These are phyloP conservation scores for Rhizophora apiculata DNA, from an alignment of 345 rosid genomes.

Conservation along the genomic window DNA sequence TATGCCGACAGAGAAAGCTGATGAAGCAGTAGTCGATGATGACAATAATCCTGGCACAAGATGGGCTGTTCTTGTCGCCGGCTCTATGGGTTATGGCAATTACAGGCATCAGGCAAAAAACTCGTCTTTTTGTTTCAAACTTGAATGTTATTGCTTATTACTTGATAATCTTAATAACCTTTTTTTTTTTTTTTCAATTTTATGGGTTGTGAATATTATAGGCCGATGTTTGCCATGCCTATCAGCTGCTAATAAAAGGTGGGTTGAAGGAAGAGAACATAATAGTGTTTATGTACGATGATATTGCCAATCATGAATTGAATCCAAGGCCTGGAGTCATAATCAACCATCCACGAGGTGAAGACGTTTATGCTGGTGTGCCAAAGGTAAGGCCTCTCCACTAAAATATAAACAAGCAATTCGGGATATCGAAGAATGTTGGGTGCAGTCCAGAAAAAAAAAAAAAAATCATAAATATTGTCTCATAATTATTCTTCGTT, in stretches of 20 bases:
- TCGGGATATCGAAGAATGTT: too few relatives aligned
- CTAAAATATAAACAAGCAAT: too few relatives aligned
- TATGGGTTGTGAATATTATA: conserved; percentile 15
- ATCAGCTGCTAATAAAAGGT: conserved; percentile 80
- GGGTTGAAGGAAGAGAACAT: conserved; percentile 88
- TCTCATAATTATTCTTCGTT: too few relatives aligned
- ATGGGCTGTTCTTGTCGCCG: conserved; percentile 97
- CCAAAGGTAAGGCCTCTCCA: conserved; percentile 55
- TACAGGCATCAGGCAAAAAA: conserved; percentile 89
- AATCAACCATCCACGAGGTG: conserved; percentile 82
- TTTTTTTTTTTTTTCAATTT: not conserved
- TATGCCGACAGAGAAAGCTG: conserved; percentile 48
- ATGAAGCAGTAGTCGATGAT: conserved; percentile 23
- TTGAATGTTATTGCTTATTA: not conserved
- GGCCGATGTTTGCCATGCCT: conserved; percentile 98
- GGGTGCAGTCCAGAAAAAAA: too few relatives aligned
- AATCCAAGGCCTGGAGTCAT: conserved; percentile 83
- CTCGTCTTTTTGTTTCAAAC: not conserved
- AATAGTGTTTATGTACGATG: conserved; percentile 90
- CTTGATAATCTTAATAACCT: not conserved
- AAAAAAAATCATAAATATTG: too few relatives aligned
- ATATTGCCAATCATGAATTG: conserved; percentile 57
- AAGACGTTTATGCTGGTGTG: conserved; percentile 74
- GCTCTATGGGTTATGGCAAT: conserved; percentile 79
- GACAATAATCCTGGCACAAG: conserved; percentile 49